Evolutionary conservation across 2,329 filamentous ascomycete species (phyloP).

Genomic region (Cladosporium oxysporum): DNA sequence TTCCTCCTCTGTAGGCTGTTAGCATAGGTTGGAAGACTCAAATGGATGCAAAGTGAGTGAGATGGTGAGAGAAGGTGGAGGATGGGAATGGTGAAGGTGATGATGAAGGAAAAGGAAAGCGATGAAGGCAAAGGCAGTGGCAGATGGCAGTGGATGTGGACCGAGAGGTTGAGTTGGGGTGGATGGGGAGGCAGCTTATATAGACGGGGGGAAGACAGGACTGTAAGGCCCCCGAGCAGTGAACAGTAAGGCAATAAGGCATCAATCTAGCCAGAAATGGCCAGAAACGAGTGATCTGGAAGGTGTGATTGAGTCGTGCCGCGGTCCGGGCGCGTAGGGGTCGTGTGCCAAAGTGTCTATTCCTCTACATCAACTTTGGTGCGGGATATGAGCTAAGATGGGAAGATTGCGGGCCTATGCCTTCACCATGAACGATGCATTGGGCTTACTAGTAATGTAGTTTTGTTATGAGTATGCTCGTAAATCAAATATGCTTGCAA

Average conservation of each 20-base stretch:
- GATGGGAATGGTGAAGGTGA: background rate
- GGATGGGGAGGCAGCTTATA: background rate
- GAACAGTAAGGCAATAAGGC: background rate
- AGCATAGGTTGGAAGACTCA: constrained; percentile 3
- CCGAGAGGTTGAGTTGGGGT: background rate
- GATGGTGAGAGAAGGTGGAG: no score
- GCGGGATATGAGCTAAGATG: background rate
- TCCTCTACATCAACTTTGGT: background rate
- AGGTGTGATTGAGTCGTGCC: background rate
- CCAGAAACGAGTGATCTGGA: background rate
- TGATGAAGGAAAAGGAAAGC: background rate
- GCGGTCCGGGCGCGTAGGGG: background rate
- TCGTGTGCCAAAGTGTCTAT: background rate
- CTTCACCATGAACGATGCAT: background rate
- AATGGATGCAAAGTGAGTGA: background rate
- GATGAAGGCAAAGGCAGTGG: background rate
- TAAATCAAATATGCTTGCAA: background rate
- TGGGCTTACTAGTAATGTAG: background rate
- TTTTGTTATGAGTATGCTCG: background rate
- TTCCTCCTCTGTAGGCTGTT: constrained; percentile 1
- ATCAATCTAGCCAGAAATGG: no score
- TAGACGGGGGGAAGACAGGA: background rate
- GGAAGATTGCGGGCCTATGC: background rate
- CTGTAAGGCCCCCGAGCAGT: background rate
- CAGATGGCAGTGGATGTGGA: background rate